Base-by-base conservation (phyloP, 2,329 filamentous ascomycete species). In the Myotisia sp. region DNA sequence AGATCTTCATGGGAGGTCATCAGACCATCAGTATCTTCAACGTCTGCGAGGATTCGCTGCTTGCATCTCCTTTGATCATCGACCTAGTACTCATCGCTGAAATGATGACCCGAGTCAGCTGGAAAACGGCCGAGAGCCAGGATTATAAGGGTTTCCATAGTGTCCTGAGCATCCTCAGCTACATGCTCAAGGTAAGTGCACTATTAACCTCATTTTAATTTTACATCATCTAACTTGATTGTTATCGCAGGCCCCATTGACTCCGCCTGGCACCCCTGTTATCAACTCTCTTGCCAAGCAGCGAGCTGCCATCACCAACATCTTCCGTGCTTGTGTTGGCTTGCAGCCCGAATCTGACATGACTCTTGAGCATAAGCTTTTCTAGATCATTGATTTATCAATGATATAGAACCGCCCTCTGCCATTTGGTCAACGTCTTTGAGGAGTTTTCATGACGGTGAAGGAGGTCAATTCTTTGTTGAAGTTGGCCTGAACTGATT, bases 11-110 rank as follows among this genome's bases (percentile, higher is more conserved):
- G 64, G 90, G 90, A 46, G 90, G 90, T 26, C 90, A 95, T 65
- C 90, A 98, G 69, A 95, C 85, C 49, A 98, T 98, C 49, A 87
- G 79, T 51, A 70, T 98, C 58, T 94, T 93, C 76, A 98, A 98
- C 60, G 86, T 95, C 49, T 98, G 90, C 67, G 90, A 98, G 65
- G 90, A 98, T 64, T 95, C 90, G 28, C 77, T 98, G 34, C 71
- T 98, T 46, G 90, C 90, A 7, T 92, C 87, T 32, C 90, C 90
- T 21, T 67, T 98, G 54, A 98, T 98, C 69, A 93, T 98, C 52
- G 90, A 98, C 58, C 70, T 98, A 40, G 85, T 94, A 32, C 59
- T 98, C 41, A 69, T 95, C 47, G 73, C 90, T 22, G 90, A 98
- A 70, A 83, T 98, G 70, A 94, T 98, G 86, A 95, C 90, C 38